phyloP scores from a whole-genome alignment of 2,329 filamentous ascomycete species.

The Cadophora luteo-olivacea region DNA sequence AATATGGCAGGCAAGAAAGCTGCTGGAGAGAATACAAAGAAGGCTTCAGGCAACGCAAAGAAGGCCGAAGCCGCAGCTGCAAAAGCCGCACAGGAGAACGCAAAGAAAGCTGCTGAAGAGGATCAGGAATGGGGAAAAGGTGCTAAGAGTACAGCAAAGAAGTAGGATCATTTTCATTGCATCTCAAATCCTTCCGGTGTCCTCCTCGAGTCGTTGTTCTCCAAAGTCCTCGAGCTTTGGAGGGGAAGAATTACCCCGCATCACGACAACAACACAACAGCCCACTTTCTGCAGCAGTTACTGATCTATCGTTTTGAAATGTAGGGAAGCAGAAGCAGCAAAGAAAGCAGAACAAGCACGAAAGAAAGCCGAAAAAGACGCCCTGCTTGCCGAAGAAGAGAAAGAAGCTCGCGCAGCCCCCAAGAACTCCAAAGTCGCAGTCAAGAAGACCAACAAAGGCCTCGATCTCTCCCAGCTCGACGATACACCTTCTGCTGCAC shows the following conservation, averaged over 20 bases:
- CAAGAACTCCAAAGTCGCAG: constrained; percentile 72
- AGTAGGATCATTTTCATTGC: constrained; percentile 61
- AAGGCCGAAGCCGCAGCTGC: constrained; percentile 87
- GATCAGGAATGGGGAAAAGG: constrained; percentile 84
- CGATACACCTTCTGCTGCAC: constrained; percentile 53
- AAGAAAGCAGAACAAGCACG: constrained; percentile 71
- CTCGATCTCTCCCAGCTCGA: constrained; percentile 81
- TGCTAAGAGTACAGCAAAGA: constrained; percentile 83
- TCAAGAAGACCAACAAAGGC: constrained; percentile 70
- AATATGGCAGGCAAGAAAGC: constrained; percentile 77
- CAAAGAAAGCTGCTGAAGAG: constrained; percentile 71
- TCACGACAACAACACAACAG: constrained; percentile 22
- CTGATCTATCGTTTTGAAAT: background rate
- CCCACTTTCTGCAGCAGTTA: constrained; percentile 25
- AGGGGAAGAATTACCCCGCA: constrained; percentile 25
- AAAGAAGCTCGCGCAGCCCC: constrained; percentile 73
- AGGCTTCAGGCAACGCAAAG: constrained; percentile 85
- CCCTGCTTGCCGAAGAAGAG: constrained; percentile 84
- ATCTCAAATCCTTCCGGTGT: background rate
- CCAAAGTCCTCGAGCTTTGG: background rate
- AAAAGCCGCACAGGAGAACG: constrained; percentile 76
- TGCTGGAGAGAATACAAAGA: constrained; percentile 81
- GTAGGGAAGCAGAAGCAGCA: constrained; percentile 81
- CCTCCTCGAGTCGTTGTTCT: constrained; percentile 16
- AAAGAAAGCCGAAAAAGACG: constrained; percentile 93